A percentile compares a stretch with the other conserved stretches of the same genome.
Evolutionary conservation across 345 rosid species (phyloP).

Genomic region (Gossypium sturtianum): DNA sequence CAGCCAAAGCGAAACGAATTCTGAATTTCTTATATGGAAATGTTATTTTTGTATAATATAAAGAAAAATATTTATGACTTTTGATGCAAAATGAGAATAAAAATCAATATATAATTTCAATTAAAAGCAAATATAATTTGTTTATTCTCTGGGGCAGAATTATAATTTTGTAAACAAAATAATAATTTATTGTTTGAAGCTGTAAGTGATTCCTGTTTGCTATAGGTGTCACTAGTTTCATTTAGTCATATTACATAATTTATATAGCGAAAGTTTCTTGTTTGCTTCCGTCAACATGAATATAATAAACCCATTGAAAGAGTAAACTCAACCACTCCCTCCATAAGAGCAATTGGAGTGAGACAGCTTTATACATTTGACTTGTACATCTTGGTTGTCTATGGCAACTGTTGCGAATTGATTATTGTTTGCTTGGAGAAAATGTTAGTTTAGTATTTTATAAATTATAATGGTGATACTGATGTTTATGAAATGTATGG

Average conservation of each 20-base stretch:
- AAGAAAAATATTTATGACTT: neutral
- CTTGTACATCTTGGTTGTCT: neutral
- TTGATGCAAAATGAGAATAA: neutral
- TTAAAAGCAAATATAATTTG: neutral
- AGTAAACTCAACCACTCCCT: neutral
- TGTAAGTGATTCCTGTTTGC: neutral
- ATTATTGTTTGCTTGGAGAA: constrained; percentile 1
- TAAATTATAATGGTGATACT: neutral
- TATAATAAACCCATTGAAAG: constrained; percentile 10
- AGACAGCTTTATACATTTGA: constrained; percentile 5
- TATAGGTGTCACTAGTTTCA: constrained; percentile 3
- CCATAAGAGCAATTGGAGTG: neutral
- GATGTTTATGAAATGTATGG: neutral
- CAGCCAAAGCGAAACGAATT: neutral
- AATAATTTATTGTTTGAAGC: constrained; percentile 4
- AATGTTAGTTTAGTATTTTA: neutral
- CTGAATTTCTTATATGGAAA: neutral
- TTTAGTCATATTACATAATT: neutral
- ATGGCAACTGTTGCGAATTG: neutral
- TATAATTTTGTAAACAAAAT: neutral
- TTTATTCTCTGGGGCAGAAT: neutral
- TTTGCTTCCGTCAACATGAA: constrained; percentile 4
- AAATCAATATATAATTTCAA: neutral
- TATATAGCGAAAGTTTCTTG: neutral
- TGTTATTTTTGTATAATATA: neutral